Percentiles rank a stretch among this genome's conserved stretches.
phyloP scores from a whole-genome alignment of 2,329 filamentous ascomycete genomes.

The Dactylellina drechsleri region DNA sequence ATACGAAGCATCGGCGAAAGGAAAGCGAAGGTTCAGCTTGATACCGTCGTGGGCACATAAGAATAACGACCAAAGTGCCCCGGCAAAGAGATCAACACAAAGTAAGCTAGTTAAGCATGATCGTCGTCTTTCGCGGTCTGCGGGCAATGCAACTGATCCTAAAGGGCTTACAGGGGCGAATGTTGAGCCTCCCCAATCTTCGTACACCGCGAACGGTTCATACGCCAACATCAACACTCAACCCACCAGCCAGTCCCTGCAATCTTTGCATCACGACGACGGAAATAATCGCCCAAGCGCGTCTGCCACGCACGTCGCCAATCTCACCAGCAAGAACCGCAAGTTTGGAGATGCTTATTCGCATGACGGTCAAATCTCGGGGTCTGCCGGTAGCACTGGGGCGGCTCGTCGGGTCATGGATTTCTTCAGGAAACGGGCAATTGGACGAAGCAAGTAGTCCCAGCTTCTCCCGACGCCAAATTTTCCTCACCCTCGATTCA shows the following conservation, averaged over 20 bases:
- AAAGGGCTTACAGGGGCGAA: constrained; percentile 49
- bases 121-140: constrained; percentile 53
- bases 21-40: constrained; percentile 72
- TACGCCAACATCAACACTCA: constrained; percentile 58
- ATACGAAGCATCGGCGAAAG: constrained; percentile 60
- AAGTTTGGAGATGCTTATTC: constrained; percentile 87
- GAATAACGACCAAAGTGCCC: constrained; percentile 35
- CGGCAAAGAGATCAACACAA: constrained; percentile 53
- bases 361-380: constrained; percentile 72
- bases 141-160: constrained; percentile 52
- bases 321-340: constrained; percentile 84
- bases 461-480: constrained; percentile 28
- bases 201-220: constrained; percentile 54
- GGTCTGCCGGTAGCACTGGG: constrained; percentile 78
- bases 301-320: constrained; percentile 61
- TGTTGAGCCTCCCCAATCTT: constrained; percentile 37
- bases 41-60: constrained; percentile 67
- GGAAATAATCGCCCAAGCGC: constrained; percentile 64
- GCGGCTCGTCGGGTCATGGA: constrained; percentile 96
- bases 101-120: constrained; percentile 55
- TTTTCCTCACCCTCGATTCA: constrained; percentile 29
- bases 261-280: constrained; percentile 37
- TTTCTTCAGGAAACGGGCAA: constrained; percentile 89
- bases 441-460: constrained; percentile 69
- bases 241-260: constrained; percentile 59